These are phyloP conservation scores for Ceratocystis huliohia DNA, from an alignment of 2,329 filamentous ascomycete species.

Conservation along the genomic window DNA sequence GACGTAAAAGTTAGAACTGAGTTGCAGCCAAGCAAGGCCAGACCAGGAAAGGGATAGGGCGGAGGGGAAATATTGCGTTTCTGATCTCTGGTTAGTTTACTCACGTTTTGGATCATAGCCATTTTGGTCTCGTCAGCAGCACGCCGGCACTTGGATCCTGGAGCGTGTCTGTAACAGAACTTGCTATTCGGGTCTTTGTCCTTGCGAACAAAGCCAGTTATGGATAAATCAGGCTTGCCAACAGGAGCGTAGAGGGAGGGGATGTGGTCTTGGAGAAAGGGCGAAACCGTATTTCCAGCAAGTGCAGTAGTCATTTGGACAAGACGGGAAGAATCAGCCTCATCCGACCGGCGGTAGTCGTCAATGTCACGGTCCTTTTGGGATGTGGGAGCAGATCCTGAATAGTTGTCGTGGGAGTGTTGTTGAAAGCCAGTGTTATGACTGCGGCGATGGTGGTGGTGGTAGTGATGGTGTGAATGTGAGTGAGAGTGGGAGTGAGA, in stretches of 20 bases:
- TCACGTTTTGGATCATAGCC: slow-evolving; percentile 79
- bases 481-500: neutral
- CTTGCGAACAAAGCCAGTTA: slow-evolving; percentile 24
- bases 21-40: neutral
- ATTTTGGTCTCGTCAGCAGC: slow-evolving; percentile 93
- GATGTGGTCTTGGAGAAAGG: slow-evolving; percentile 84
- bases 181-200: slow-evolving; percentile 60
- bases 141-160: slow-evolving; percentile 83
- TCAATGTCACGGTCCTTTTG: slow-evolving; percentile 12
- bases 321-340: slow-evolving; percentile 29
- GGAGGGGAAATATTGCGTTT: neutral
- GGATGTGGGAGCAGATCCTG: neutral
- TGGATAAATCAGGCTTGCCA: slow-evolving; percentile 39
- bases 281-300: slow-evolving; percentile 65
- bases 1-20: neutral
- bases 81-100: slow-evolving; percentile 27
- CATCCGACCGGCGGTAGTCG: slow-evolving; percentile 15
- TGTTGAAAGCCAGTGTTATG: neutral
- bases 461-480: neutral
- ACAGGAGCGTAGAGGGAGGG: slow-evolving; percentile 76
- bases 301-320: slow-evolving; percentile 51
- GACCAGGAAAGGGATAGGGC: neutral
- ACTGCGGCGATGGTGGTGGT: neutral
- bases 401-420: neutral
- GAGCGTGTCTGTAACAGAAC: slow-evolving; percentile 90